Percentiles rank a stretch among this genome's conserved stretches.
phyloP scores from a whole-genome alignment of 2,329 filamentous ascomycete species.

The Scytalidium lignicola region DNA sequence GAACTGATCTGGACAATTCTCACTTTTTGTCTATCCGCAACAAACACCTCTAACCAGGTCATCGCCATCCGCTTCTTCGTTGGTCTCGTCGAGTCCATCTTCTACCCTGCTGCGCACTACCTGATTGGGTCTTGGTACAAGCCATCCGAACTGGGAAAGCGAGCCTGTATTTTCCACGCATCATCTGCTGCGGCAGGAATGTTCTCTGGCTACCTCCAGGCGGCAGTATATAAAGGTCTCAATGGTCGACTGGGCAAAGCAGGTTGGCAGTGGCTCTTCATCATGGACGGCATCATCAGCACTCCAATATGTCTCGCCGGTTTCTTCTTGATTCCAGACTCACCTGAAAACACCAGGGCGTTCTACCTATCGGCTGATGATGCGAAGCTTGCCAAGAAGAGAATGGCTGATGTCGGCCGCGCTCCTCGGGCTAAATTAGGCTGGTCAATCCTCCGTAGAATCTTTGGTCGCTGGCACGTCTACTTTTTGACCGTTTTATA shows the following conservation, averaged over 20 bases:
- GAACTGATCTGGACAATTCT: slow-evolving; percentile 32
- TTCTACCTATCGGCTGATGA: slow-evolving; percentile 19
- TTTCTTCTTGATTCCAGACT: slow-evolving; percentile 23
- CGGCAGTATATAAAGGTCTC: slow-evolving; percentile 35
- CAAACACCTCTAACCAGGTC: slow-evolving; percentile 27
- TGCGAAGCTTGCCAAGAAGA: slow-evolving; percentile 12
- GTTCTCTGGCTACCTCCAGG: slow-evolving; percentile 40
- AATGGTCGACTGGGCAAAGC: slow-evolving; percentile 31
- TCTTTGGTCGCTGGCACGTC: slow-evolving; percentile 33
- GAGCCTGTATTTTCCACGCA: slow-evolving; percentile 37
- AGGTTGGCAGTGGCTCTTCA: slow-evolving; percentile 43
- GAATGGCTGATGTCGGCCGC: slow-evolving; percentile 22
- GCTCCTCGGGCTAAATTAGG: slow-evolving; percentile 22
- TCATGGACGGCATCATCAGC: slow-evolving; percentile 37
- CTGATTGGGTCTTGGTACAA: slow-evolving; percentile 40
- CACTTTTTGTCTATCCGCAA: slow-evolving; percentile 33
- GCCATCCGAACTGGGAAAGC: slow-evolving; percentile 36
- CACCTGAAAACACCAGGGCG: slow-evolving; percentile 22
- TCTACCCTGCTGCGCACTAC: slow-evolving; percentile 22
- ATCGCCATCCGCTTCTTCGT: slow-evolving; percentile 39
- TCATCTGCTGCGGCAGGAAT: slow-evolving; percentile 33
- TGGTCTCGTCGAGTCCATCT: slow-evolving; percentile 26
- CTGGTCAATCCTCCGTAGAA: slow-evolving; percentile 18
- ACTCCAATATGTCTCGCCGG: slow-evolving; percentile 24
- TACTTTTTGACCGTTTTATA: slow-evolving; percentile 33